Conservation (phyloP, 1,139 yeast genomes). For the Kurtzmaniella quercitrusa region DNA sequence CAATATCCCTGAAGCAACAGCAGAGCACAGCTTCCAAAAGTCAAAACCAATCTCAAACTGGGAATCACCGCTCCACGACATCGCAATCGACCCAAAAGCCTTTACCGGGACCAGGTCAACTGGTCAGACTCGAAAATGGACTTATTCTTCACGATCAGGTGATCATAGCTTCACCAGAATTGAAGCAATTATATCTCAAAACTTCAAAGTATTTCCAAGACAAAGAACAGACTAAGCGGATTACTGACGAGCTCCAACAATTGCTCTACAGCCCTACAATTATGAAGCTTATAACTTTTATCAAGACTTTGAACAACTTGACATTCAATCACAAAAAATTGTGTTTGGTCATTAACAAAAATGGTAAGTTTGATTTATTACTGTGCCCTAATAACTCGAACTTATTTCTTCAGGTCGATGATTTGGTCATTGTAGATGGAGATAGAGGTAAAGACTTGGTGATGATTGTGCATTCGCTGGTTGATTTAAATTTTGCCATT, state of each 20-base stretch:
- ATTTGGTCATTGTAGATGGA: conserved; percentile 48
- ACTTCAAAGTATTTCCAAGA: conserved; percentile 49
- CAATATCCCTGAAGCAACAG: conserved; percentile 8
- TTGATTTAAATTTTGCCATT: conserved; percentile 53
- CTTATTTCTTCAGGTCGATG: conserved; percentile 45
- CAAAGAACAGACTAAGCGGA: conserved; percentile 24
- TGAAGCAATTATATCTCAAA: conserved; percentile 39
- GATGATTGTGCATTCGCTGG: conserved; percentile 46
- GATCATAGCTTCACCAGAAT: conserved; percentile 51
- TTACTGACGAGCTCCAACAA: conserved; percentile 33
- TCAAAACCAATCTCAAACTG: conserved; percentile 2
- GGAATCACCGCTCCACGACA: conserved; percentile 7
- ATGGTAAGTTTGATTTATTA: conserved; percentile 53
- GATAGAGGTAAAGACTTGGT: conserved; percentile 50
- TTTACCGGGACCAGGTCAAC: conserved; percentile 4
- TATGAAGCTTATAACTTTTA: conserved; percentile 33
- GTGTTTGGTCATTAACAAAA: conserved; percentile 51
- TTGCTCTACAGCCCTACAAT: conserved; percentile 29
- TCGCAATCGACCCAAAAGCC: conserved; percentile 6
- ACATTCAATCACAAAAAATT: conserved; percentile 40
- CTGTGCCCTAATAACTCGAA: conserved; percentile 45
- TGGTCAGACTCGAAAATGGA: conserved; percentile 52
- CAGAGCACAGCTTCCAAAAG: conserved; percentile 9
- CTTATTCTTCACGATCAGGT: conserved; percentile 47
- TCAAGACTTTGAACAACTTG: conserved; percentile 40